These are phyloP conservation scores for Leptographium galeiforme DNA, from an alignment of 2,329 filamentous ascomycete species.

Conservation along the genomic window DNA sequence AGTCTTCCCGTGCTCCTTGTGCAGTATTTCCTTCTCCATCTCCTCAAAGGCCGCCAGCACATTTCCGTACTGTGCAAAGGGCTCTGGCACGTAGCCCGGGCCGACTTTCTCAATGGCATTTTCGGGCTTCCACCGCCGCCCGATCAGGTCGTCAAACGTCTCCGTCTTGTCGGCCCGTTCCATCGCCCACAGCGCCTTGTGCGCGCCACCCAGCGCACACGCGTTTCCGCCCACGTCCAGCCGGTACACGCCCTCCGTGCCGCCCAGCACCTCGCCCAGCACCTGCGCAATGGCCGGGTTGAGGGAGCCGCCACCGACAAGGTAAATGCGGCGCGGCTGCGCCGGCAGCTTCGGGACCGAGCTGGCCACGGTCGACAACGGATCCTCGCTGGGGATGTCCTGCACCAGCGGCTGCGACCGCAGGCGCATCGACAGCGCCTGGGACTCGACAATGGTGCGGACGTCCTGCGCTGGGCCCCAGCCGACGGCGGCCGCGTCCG, in stretches of 20 bases:
- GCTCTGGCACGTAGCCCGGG: constrained; percentile 60
- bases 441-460: constrained; percentile 83
- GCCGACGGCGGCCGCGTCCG: background rate
- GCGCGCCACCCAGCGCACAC: constrained; percentile 84
- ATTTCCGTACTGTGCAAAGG: constrained; percentile 66
- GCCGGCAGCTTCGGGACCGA: constrained; percentile 45
- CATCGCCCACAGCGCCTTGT: constrained; percentile 89
- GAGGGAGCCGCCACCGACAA: constrained; percentile 81
- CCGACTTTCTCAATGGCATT: constrained; percentile 72
- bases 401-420: constrained; percentile 67
- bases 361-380: background rate
- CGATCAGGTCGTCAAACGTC: constrained; percentile 82
- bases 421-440: constrained; percentile 80
- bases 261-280: constrained; percentile 78
- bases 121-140: constrained; percentile 71
- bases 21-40: constrained; percentile 58
- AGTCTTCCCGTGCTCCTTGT: constrained; percentile 16
- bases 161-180: constrained; percentile 51
- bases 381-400: background rate
- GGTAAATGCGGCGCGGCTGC: constrained; percentile 80
- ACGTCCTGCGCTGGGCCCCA: constrained; percentile 49
- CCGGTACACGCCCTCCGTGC: constrained; percentile 79
- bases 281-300: constrained; percentile 82
- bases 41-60: constrained; percentile 63
- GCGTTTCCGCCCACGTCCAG: constrained; percentile 92